Evolutionary conservation across 306 rosid species (phyloP).

Genomic region (Dalbergia oliveri): DNA sequence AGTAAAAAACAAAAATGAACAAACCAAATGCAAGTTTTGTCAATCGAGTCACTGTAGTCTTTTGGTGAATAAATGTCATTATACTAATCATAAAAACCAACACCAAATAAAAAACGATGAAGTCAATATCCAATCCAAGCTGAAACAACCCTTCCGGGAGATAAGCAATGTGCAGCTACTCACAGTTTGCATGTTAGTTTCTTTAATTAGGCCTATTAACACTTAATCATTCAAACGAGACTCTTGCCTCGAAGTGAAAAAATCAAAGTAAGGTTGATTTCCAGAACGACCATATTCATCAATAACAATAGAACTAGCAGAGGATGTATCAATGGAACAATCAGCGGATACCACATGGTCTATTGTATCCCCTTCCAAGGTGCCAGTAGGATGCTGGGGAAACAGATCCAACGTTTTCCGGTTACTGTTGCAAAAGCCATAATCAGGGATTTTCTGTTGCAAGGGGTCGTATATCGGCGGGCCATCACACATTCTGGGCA

Average conservation of each 20-base stretch:
- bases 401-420: slow-evolving; percentile 64
- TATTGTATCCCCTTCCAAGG: slow-evolving; percentile 41
- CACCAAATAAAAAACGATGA: too few species aligned
- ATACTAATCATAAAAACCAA: too few species aligned
- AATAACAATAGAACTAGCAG: slow-evolving; percentile 14
- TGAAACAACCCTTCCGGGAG: neutral
- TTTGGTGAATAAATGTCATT: too few species aligned
- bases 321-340: neutral
- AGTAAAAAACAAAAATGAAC: too few species aligned
- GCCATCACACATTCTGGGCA: slow-evolving; percentile 27
- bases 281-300: slow-evolving; percentile 12
- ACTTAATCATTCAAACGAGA: neutral
- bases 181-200: neutral
- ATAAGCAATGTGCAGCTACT: slow-evolving; percentile 21
- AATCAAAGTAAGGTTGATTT: slow-evolving; percentile 24
- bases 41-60: too few species aligned
- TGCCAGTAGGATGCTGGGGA: slow-evolving; percentile 69
- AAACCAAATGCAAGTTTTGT: too few species aligned
- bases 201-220: neutral
- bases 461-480: neutral
- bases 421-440: neutral
- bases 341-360: neutral
- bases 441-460: neutral
- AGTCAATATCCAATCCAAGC: too few species aligned
- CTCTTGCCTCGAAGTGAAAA: neutral